Conservation (phyloP, 306 rosid genomes). For the Sesbania bispinosa region DNA sequence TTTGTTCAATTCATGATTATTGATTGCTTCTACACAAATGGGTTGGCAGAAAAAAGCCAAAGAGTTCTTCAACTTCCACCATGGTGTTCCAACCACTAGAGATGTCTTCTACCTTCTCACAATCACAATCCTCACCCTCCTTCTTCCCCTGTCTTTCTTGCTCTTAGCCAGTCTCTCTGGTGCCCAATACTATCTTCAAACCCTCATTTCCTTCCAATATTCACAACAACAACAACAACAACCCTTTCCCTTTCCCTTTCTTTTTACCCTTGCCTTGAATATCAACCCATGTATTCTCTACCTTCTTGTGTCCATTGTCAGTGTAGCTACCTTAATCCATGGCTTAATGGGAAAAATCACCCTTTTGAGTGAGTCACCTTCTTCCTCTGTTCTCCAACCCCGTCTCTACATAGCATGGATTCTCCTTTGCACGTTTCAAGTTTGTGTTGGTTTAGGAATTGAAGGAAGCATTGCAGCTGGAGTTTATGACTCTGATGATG, state of each 20-base stretch:
- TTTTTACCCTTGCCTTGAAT: conserved; percentile 31
- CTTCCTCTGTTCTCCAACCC: conserved; percentile 23
- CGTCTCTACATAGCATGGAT: conserved; percentile 54
- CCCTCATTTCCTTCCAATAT: neutral
- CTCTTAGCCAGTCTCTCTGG: conserved; percentile 58
- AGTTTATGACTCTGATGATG: conserved; percentile 26
- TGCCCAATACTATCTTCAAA: conserved; percentile 38
- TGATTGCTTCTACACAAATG: conserved; percentile 20
- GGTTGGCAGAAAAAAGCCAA: conserved; percentile 33
- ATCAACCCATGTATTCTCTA: conserved; percentile 54
- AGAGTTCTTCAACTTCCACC: conserved; percentile 32
- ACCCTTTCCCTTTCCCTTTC: neutral
- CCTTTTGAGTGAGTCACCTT: conserved; percentile 3
- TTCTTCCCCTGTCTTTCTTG: conserved; percentile 78
- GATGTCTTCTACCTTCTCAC: conserved; percentile 55
- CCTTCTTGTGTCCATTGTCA: conserved; percentile 46
- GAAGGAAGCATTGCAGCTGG: conserved; percentile 50
- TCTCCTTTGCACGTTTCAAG: conserved; percentile 61
- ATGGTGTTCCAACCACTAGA: conserved; percentile 13
- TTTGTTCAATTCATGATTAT: neutral
- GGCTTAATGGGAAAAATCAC: conserved; percentile 47
- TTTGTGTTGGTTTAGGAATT: conserved; percentile 66
- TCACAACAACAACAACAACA: neutral
- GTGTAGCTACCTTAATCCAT: conserved; percentile 48
- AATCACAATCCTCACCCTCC: conserved; percentile 56